Conservation (phyloP, 371 early-diverging fungal species). For the Apophysomyces sp. region DNA sequence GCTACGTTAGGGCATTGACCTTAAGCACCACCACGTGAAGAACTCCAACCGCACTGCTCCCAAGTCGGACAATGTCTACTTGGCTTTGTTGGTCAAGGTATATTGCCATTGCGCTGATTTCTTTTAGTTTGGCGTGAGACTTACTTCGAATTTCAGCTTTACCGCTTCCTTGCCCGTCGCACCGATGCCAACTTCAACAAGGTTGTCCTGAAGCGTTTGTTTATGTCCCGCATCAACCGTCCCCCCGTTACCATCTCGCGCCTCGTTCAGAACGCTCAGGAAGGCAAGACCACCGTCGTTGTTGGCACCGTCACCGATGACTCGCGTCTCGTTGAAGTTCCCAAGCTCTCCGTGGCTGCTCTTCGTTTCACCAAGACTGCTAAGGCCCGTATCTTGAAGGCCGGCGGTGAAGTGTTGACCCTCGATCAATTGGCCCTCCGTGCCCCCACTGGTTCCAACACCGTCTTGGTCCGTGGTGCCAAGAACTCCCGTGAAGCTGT, state of each 20-base stretch:
- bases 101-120: background rate
- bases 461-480: constrained; percentile 78
- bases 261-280: constrained; percentile 58
- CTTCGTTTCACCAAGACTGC: constrained; percentile 91
- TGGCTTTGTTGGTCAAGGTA: constrained; percentile 95
- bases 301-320: constrained; percentile 96
- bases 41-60: constrained; percentile 87
- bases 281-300: constrained; percentile 79
- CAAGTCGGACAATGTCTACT: constrained; percentile 91
- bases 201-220: constrained; percentile 92
- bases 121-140: background rate
- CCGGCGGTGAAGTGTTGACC: constrained; percentile 95
- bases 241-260: constrained; percentile 91
- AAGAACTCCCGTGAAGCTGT: constrained; percentile 90
- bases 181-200: constrained; percentile 87
- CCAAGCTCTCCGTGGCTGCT: constrained; percentile 91
- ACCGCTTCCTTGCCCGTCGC: constrained; percentile 20
- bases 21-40: constrained; percentile 95
- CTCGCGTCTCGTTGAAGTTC: constrained; percentile 82
- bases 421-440: constrained; percentile 96
- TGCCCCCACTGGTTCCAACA: constrained; percentile 91
- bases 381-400: constrained; percentile 91
- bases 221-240: constrained; percentile 93
- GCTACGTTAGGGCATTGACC: constrained; percentile 89
- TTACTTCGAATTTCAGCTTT: constrained; percentile 11